Evolutionary conservation across 805 yeast species (phyloP), one percentile per base, ranked within the genome.

Genomic region (Yarrowia hollandica): DNA sequence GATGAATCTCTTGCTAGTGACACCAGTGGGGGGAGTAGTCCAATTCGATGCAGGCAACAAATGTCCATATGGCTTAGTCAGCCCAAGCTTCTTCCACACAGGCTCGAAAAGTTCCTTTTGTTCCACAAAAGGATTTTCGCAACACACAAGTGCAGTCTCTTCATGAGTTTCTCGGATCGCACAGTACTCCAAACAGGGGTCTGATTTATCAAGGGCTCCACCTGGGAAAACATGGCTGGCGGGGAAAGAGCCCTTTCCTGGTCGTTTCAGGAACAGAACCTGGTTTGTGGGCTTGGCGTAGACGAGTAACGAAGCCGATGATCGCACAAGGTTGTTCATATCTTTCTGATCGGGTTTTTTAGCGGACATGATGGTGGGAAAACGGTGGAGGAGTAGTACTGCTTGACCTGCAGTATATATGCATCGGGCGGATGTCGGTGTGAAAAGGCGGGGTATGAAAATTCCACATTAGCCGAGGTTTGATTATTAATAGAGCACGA

Each of bases 131-230:
- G 58, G 58, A 6, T 52, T 37, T n/a, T 52, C 44, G 26, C 42
- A 25, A 15, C 58, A 52, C 18, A 52, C 26, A 8, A 69, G 50
- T 1, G 72, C 72, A 1, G 73, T 69, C 54, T 69, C 73, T 50
- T 69, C 73, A 35, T 62, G 70, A 1, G 71, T 67, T 37, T 69
- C 73, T 18, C 73, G 60, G 21, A 69, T 60, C 1, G 72, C 73
- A 41, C 70, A 65, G 42, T 68, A 63, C 22, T 62, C 62, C 31
- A 64, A 57, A 25, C 60, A 48, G 7, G 62, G 60, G 38, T 69
- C 73, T 1, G 63, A 55, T 4, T 63, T 50, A 14, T 69, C 73
- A 15, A 62, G 34, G 1, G 64, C 69, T 2, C 73, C 73, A 7
- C 73, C 73, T 1, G 73, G 73, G 42, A 69, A 69, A 16, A 68